Base-by-base conservation (phyloP, 208 protist genomes). In the Trypanosoma scelopori region DNA sequence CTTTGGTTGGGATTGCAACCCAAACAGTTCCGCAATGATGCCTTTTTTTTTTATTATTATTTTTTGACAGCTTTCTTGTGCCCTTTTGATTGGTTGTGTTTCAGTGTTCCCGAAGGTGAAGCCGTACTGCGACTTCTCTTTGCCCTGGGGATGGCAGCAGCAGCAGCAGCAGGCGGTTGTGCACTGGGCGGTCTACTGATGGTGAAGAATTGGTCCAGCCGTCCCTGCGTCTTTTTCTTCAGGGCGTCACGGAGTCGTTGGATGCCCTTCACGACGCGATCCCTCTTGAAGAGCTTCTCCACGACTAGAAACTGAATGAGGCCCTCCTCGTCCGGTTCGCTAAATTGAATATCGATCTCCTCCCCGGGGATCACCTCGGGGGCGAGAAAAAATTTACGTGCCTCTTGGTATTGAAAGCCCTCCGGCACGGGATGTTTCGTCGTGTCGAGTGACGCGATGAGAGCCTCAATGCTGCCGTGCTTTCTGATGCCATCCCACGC, bases 221-320 rank as follows among this genome's bases (percentile, higher is more conserved):
- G 83, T 5, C 78, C 84, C 55, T 97, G 92, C 32, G 86, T 87
- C 69, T 96, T 96, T 55, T 83, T 80, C 18, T 56, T 73, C 23
- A 94, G 56, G 16, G 87, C 81, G 13, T 76, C 81, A 23, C 79
- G 72, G 7, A 98, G 77, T 35, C 92, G 89, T 18, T 85, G 70
- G 49, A 97, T 86, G 12, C 82, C 89, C 47, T 92, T 92, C 52
- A 79, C 52, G 9, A 98, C 90, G 25, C 94, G 82, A 11, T 97
- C 92, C 23, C 91, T 85, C 59, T 94, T 92, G 78, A 99, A 99
- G 22, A 92, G 71, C 74, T 99, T 99, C 69, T 99, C 98, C 23
- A 91, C 65, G 12, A 98, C 89, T 23, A 99, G 80, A 72, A 99
- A 99, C 69, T 98, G 55, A 41, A 99, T 87, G 5, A 99, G 71